A percentile compares a stretch with the other conserved stretches of the same genome.
Conservation (phyloP, 371 early-diverging fungal species). For the Chytridium lagenaria region DNA sequence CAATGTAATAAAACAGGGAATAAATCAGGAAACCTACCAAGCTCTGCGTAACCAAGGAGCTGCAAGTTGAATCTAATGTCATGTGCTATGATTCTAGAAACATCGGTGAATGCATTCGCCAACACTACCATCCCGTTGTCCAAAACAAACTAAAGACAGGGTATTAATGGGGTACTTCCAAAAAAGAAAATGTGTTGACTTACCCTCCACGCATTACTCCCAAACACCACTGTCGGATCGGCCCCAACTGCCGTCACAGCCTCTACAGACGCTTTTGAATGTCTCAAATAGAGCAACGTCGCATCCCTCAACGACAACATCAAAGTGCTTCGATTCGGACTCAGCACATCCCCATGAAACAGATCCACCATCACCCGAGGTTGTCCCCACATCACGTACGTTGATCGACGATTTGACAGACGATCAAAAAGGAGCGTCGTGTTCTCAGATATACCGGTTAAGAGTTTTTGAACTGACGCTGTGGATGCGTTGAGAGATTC, state of each 20-base stretch:
- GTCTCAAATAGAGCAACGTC: conserved; percentile 7
- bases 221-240: not conserved
- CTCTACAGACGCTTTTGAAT: not conserved
- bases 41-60: conserved; percentile 13
- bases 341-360: not conserved
- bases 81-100: not conserved
- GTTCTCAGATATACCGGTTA: not conserved
- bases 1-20: too few relatives aligned
- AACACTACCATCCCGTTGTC: conserved; percentile 29
- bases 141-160: conserved; percentile 18
- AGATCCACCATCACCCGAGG: not conserved
- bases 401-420: not conserved
- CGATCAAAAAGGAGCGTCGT: not conserved
- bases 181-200: not conserved
- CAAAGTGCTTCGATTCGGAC: not conserved
- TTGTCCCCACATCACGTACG: not conserved
- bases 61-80: conserved; percentile 2
- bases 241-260: not conserved
- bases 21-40: conserved; percentile 11
- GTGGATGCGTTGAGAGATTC: not conserved
- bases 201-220: conserved; percentile 2
- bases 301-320: not conserved
- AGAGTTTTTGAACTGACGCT: not conserved
- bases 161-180: not conserved
- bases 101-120: conserved; percentile 19